Conservation (phyloP, 805 yeast genomes). For the Sugiyamaella qingdaonensis region DNA sequence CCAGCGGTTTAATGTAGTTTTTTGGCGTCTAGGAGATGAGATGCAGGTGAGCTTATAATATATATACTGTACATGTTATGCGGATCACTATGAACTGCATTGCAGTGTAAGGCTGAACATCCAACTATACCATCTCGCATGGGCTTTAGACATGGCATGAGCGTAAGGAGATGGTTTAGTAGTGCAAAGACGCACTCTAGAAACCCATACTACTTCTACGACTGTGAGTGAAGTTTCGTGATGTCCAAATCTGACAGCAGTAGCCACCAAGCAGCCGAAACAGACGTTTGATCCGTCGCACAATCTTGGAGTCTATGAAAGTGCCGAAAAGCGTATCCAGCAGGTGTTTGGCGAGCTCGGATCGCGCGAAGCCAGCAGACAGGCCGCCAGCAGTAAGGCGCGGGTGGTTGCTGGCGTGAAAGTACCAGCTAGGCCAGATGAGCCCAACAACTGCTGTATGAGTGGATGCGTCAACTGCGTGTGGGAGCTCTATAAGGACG, state of each 20-base stretch:
- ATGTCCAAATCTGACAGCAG: background rate
- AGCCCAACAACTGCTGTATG: conserved; percentile 97
- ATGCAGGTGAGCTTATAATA: too few species aligned
- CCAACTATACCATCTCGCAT: too few species aligned
- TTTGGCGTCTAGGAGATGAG: too few species aligned
- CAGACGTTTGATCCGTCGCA: conserved; percentile 21
- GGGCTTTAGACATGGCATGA: background rate
- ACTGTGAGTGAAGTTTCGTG: background rate
- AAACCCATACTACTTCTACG: conserved; percentile 27
- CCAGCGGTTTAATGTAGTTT: too few species aligned
- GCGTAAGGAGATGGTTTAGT: conserved; percentile 4
- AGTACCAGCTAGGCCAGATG: conserved; percentile 80
- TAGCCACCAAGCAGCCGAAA: conserved; percentile 22
- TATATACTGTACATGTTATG: too few species aligned
- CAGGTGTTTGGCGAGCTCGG: conserved; percentile 35
- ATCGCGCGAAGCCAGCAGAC: conserved; percentile 28
- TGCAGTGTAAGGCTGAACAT: too few species aligned
- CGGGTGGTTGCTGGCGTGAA: conserved; percentile 55
- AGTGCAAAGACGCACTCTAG: conserved; percentile 7
- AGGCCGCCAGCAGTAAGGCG: conserved; percentile 32
- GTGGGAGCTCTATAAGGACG: conserved; percentile 91
- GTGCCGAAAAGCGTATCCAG: conserved; percentile 19
- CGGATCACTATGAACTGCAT: too few species aligned
- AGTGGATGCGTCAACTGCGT: conserved; percentile 96
- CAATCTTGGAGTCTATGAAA: conserved; percentile 3